These are phyloP conservation scores for Penicillium sp. DNA, from an alignment of 2,329 filamentous ascomycete species.

Conservation along the genomic window DNA sequence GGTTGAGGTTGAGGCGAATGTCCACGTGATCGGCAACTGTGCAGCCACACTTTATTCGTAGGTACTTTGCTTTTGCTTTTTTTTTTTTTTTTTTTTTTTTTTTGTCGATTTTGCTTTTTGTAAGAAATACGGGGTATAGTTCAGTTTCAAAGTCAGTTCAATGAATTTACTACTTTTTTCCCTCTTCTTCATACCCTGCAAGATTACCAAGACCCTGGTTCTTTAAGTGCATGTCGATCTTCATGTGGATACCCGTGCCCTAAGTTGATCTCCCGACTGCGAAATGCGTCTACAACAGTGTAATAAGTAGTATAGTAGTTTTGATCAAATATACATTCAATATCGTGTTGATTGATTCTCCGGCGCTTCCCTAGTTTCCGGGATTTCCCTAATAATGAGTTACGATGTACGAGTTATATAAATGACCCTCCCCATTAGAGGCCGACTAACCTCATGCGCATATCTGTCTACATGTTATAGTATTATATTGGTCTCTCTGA, in stretches of 20 bases:
- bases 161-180: neutral
- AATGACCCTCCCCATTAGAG: no score
- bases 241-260: constrained; percentile 7
- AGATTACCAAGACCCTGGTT: neutral
- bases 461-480: no score
- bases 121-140: neutral
- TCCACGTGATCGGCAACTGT: constrained; percentile 6
- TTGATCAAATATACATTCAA: neutral
- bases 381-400: neutral
- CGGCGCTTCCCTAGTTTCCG: neutral
- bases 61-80: no score
- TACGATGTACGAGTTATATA: no score
- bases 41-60: neutral
- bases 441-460: no score
- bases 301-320: neutral
- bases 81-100: neutral
- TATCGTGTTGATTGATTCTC: neutral
- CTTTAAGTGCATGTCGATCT: constrained; percentile 5
- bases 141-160: neutral
- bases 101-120: neutral
- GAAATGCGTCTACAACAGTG: neutral
- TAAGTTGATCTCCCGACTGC: neutral
- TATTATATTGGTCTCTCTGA: no score
- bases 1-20: constrained; percentile 5
- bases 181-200: neutral